Evolutionary conservation across 192 early-diverging fungal genomes (phyloP).

Genomic region (Entomortierella chlamydospora): DNA sequence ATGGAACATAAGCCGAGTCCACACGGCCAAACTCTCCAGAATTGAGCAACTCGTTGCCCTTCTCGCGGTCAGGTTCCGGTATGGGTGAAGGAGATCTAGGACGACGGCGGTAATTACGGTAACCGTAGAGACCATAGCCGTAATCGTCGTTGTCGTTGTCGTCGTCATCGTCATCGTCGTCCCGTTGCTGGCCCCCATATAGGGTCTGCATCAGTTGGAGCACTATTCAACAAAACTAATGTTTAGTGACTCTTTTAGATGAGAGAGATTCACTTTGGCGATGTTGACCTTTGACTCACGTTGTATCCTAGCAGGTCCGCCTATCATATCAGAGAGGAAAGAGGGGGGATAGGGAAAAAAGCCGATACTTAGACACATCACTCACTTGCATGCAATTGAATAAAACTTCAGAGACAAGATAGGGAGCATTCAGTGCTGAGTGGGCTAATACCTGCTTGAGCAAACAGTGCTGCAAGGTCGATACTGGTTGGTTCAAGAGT

Average conservation of each 20-base stretch:
- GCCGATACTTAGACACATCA: too few relatives aligned
- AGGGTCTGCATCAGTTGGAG: neutral
- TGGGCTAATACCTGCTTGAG: neutral
- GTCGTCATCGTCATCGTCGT: neutral
- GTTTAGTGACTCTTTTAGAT: neutral
- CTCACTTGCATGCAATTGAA: too few relatives aligned
- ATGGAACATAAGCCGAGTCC: constrained; percentile 21
- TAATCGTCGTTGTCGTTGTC: neutral
- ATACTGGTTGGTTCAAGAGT: constrained; percentile 11
- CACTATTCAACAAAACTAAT: neutral
- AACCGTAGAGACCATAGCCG: too few relatives aligned
- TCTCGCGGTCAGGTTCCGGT: constrained; percentile 37
- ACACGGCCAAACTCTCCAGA: constrained; percentile 53
- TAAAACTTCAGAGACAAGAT: too few relatives aligned
- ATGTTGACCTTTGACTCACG: neutral
- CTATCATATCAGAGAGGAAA: too few relatives aligned
- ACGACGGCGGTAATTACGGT: neutral
- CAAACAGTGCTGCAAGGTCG: constrained; percentile 10
- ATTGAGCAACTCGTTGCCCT: constrained; percentile 31
- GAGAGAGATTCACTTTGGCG: too few relatives aligned
- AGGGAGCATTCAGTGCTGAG: too few relatives aligned
- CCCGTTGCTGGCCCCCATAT: neutral
- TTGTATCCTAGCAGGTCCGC: neutral
- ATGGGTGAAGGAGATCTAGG: constrained; percentile 26
- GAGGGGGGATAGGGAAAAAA: too few relatives aligned